Conservation (phyloP, 2,329 filamentous ascomycete genomes). For the Aspergillus aculeatus region DNA sequence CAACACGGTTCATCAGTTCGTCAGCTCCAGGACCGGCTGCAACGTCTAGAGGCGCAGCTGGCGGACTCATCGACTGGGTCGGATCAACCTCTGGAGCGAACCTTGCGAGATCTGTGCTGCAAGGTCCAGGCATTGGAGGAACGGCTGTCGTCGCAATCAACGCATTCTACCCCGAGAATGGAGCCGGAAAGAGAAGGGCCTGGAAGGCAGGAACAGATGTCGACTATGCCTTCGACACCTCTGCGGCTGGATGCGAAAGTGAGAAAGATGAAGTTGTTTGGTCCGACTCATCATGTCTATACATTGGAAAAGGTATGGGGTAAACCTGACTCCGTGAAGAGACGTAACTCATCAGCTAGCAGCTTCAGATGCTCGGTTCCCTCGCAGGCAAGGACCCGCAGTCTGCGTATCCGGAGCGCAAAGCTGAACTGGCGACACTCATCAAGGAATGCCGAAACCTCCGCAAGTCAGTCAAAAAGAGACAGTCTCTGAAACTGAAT, state of each 20-base stretch:
- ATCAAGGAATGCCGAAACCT: slow-evolving; percentile 19
- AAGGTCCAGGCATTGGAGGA: slow-evolving; percentile 10
- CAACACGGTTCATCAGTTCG: not conserved
- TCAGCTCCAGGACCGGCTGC: slow-evolving; percentile 7
- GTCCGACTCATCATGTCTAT: slow-evolving; percentile 15
- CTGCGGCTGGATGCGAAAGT: slow-evolving; percentile 10
- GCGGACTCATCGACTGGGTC: not conserved
- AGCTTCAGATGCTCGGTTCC: slow-evolving; percentile 13
- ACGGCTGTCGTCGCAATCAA: not conserved
- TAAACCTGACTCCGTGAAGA: not conserved
- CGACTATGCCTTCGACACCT: not conserved
- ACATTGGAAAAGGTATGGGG: slow-evolving; percentile 13
- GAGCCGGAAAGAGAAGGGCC: not conserved
- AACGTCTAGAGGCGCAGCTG: slow-evolving; percentile 6
- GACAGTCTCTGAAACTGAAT: slow-evolving; percentile 14
- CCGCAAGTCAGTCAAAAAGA: slow-evolving; percentile 22
- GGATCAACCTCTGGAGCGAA: not conserved
- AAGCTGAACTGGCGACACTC: slow-evolving; percentile 13
- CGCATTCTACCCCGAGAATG: not conserved
- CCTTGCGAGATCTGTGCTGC: slow-evolving; percentile 8
- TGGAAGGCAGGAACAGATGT: not conserved
- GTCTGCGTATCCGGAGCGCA: slow-evolving; percentile 10
- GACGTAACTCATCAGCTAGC: not conserved
- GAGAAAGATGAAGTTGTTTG: slow-evolving; percentile 17
- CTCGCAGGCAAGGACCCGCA: slow-evolving; percentile 10